Evolutionary conservation across 2,329 filamentous ascomycete species (phyloP), one percentile per base, ranked within the genome.

Genomic region (Macroventuria anomochaeta): DNA sequence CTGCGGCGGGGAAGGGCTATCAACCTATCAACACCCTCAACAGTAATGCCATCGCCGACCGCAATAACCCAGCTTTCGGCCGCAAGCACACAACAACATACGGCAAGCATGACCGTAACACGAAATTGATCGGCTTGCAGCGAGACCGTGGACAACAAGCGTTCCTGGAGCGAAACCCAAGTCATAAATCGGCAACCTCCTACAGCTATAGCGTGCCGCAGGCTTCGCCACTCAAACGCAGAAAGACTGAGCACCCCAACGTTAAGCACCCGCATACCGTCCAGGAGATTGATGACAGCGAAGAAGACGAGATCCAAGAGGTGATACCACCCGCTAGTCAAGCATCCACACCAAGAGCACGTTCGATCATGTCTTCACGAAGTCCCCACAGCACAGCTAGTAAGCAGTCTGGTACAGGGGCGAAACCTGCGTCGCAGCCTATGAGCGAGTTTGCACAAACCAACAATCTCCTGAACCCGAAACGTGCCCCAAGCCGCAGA

Each of bases 31-130:
- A 65, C 20, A 63, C 59, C 0, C 39, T 67, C 13, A 34, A 38
- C 3, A 5, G 5, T 10, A 23, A 13, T 18, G 7, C 15, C 18
- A 29, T 33, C 7, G 38, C 25, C 13, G 47, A 50, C 31, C 39
- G 43, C 17, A 44, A 12, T 23, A 48, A 59, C 25, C 38, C 31
- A 6, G 31, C 17, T 3, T 11, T 33, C 26, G 32, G 34, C 10
- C 28, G 18, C 12, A 58, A 51, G 43, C 46, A 18, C 11, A 53
- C 26, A 12, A 66, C 53, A 20, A 67, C 62, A 1, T 68, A 68
- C 26, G 36, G 52, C 15, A 62, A 42, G 21, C 13, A 23, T 5
- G 13, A 48, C 17, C 62, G 56, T 7, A 51, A 21, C 21, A 21
- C 21, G 17, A 13, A 15, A 10, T 25, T 23, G 11, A 62, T 63